A percentile compares a stretch with the other conserved stretches of the same genome.
Evolutionary conservation across 495 filamentous ascomycete genomes (phyloP).

Genomic region (Trichoderma asperelloides): DNA sequence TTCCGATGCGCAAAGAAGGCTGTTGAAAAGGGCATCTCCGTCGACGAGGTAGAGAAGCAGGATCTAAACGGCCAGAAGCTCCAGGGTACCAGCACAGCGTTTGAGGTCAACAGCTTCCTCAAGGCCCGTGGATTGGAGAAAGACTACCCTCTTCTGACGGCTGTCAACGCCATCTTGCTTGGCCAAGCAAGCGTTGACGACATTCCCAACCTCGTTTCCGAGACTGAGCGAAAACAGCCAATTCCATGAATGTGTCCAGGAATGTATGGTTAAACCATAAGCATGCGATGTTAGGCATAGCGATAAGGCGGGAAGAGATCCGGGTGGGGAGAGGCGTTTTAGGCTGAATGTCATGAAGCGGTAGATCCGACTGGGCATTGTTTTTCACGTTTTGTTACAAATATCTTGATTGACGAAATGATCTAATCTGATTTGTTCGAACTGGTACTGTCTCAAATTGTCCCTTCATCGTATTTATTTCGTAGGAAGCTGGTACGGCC

Average conservation of each 20-base stretch:
- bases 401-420: background rate
- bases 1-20: slow-evolving; percentile 88
- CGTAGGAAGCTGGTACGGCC: too few species aligned
- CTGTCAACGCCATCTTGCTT: slow-evolving; percentile 60
- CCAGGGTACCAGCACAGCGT: slow-evolving; percentile 85
- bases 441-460: too few species aligned
- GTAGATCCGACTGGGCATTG: background rate
- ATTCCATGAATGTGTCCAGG: background rate
- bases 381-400: background rate
- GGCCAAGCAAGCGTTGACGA: slow-evolving; percentile 51
- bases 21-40: slow-evolving; percentile 64
- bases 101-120: slow-evolving; percentile 83
- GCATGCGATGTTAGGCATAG: background rate
- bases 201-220: slow-evolving; percentile 49
- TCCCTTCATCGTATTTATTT: too few species aligned
- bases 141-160: slow-evolving; percentile 87
- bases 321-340: background rate
- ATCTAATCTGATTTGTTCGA: too few species aligned
- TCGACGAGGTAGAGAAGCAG: slow-evolving; percentile 77
- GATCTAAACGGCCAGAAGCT: slow-evolving; percentile 97
- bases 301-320: background rate
- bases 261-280: background rate
- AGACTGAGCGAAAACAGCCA: background rate
- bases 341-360: background rate
- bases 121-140: slow-evolving; percentile 64